These are phyloP conservation scores for Yamadazyma spencermartinsiae DNA, from an alignment of 1,139 yeast genomes.

Conservation along the genomic window DNA sequence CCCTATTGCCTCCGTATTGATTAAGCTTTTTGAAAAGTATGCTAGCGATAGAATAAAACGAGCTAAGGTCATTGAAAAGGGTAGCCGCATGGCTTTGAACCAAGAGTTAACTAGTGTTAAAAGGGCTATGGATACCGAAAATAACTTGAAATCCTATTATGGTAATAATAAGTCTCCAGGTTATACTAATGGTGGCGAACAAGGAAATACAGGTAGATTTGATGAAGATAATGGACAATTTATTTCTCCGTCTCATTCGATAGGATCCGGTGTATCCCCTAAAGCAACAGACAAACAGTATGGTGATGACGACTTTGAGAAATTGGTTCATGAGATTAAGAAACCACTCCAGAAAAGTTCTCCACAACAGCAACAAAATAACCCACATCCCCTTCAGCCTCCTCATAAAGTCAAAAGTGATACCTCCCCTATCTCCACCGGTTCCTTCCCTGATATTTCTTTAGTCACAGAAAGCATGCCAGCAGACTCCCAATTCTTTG, in stretches of 20 bases:
- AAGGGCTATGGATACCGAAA: slow-evolving; percentile 27
- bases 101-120: slow-evolving; percentile 34
- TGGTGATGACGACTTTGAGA: slow-evolving; percentile 25
- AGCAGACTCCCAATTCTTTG: slow-evolving; percentile 41
- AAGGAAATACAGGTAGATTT: slow-evolving; percentile 1
- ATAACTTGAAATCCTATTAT: slow-evolving; percentile 21
- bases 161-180: slow-evolving; percentile 11
- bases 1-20: slow-evolving; percentile 46
- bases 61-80: slow-evolving; percentile 44
- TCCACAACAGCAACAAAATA: slow-evolving; percentile 2
- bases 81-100: slow-evolving; percentile 38
- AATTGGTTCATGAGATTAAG: slow-evolving; percentile 34
- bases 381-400: slow-evolving; percentile 4
- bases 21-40: slow-evolving; percentile 45
- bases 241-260: slow-evolving; percentile 18
- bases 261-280: slow-evolving; percentile 35
- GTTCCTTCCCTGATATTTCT: slow-evolving; percentile 47
- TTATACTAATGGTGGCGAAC: slow-evolving; percentile 3
- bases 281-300: slow-evolving; percentile 20
- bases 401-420: slow-evolving; percentile 20
- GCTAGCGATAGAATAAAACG: slow-evolving; percentile 48
- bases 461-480: slow-evolving; percentile 49
- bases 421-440: slow-evolving; percentile 41
- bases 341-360: slow-evolving; percentile 9
- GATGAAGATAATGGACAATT: slow-evolving; percentile 9